These are phyloP conservation scores for Pyrus pyrifolia DNA, from an alignment of 306 rosid genomes.

Conservation along the genomic window DNA sequence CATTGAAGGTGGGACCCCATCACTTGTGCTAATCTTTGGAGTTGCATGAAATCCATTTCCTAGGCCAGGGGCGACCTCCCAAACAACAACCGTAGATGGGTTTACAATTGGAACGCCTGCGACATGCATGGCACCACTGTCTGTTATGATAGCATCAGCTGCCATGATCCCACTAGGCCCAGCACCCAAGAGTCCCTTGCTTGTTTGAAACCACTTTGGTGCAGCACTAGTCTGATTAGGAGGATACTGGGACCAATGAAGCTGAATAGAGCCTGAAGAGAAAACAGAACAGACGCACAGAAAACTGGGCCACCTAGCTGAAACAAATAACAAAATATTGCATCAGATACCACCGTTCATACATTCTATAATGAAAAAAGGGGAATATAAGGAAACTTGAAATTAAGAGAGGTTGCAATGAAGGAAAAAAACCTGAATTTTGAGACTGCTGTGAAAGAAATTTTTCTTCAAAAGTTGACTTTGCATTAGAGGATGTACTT, in stretches of 20 bases:
- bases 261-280: slow-evolving; percentile 98
- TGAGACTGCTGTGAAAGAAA: slow-evolving; percentile 93
- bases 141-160: slow-evolving; percentile 96
- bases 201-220: slow-evolving; percentile 89
- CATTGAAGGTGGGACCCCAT: slow-evolving; percentile 66
- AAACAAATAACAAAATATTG: slow-evolving; percentile 24
- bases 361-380: background rate
- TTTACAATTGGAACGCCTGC: slow-evolving; percentile 98
- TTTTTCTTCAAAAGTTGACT: slow-evolving; percentile 84
- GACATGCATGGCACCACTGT: slow-evolving; percentile 95
- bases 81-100: slow-evolving; percentile 95
- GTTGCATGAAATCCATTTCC: slow-evolving; percentile 86
- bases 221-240: slow-evolving; percentile 57
- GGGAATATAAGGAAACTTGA: background rate
- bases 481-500: slow-evolving; percentile 47
- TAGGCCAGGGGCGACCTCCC: slow-evolving; percentile 99
- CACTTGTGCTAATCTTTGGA: slow-evolving; percentile 63
- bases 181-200: slow-evolving; percentile 94
- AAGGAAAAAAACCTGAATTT: slow-evolving; percentile 65
- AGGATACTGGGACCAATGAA: slow-evolving; percentile 98
- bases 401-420: background rate
- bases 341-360: slow-evolving; percentile 24
- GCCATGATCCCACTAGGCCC: slow-evolving; percentile 99
- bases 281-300: slow-evolving; percentile 89
- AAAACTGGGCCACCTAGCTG: slow-evolving; percentile 99